Percentiles rank a stretch among this genome's conserved stretches.
Conservation (phyloP, 2,329 filamentous ascomycete species). For the Diaporthe amygdali region DNA sequence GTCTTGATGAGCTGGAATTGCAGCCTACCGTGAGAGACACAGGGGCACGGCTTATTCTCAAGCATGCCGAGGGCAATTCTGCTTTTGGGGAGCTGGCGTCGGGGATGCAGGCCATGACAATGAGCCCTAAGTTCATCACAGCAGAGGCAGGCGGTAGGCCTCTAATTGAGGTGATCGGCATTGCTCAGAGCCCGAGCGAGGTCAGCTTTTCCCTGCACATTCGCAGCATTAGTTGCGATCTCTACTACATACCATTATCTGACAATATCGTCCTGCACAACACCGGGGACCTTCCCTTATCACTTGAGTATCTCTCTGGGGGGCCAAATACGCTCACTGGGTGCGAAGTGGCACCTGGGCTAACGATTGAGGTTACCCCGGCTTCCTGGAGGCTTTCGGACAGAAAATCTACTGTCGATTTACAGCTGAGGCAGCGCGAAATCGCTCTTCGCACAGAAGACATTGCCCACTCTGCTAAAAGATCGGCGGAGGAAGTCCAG, state of each 20-base stretch:
- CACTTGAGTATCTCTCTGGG: background rate
- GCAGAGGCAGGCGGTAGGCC: background rate
- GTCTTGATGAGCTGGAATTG: background rate
- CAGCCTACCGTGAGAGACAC: background rate
- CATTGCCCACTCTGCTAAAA: background rate
- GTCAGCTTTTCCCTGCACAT: background rate
- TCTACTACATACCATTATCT: background rate
- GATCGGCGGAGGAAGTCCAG: background rate
- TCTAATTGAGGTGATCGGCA: background rate
- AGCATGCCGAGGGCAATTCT: background rate
- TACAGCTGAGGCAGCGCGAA: background rate
- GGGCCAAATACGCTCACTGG: background rate
- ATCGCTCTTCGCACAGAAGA: background rate
- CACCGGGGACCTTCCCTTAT: background rate
- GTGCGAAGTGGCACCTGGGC: background rate
- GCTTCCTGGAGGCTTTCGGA: background rate
- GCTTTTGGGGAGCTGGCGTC: background rate
- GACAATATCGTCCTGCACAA: background rate
- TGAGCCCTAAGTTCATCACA: background rate
- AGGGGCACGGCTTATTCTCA: background rate
- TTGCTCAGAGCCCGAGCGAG: background rate
- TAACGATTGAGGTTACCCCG: background rate
- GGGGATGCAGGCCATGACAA: background rate
- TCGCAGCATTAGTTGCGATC: background rate
- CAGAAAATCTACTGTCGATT: background rate